A percentile compares a stretch with the other conserved stretches of the same genome.
These are phyloP conservation scores for Nothophoma quercina DNA, from an alignment of 2,329 filamentous ascomycete species.

Conservation along the genomic window DNA sequence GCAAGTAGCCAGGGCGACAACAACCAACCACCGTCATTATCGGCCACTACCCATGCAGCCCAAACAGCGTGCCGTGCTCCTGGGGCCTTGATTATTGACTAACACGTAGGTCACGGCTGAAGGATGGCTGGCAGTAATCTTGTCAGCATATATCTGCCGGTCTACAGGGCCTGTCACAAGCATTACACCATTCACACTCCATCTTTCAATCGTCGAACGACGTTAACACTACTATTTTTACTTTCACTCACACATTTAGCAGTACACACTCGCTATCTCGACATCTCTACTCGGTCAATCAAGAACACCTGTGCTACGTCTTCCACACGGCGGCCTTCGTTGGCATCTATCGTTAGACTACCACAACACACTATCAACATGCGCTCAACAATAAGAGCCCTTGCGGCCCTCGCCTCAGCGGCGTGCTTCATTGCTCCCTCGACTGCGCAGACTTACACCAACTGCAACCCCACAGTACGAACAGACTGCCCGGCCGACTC, in stretches of 20 bases:
- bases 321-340: constrained; percentile 8
- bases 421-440: constrained; percentile 51
- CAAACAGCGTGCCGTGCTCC: constrained; percentile 33
- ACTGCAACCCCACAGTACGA: constrained; percentile 64
- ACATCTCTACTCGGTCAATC: constrained; percentile 7
- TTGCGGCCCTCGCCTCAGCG: constrained; percentile 51
- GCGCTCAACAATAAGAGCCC: constrained; percentile 42
- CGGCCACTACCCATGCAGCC: constrained; percentile 37
- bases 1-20: constrained; percentile 8
- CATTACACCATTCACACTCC: constrained; percentile 34
- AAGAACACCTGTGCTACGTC: constrained; percentile 17
- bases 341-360: constrained; percentile 8
- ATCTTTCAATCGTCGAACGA: constrained; percentile 15
- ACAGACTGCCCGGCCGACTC: constrained; percentile 74
- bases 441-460: constrained; percentile 62
- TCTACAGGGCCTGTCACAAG: constrained; percentile 20
- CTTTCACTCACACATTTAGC: constrained; percentile 11
- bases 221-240: constrained; percentile 1
- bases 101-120: constrained; percentile 36
- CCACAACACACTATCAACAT: constrained; percentile 34
- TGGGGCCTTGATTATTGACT: constrained; percentile 24
- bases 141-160: constrained; percentile 35
- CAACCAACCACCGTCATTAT: constrained; percentile 44
- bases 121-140: constrained; percentile 46
- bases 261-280: constrained; percentile 15